phyloP scores from a whole-genome alignment of 495 filamentous ascomycete species.

The Annulohypoxylon bovei region DNA sequence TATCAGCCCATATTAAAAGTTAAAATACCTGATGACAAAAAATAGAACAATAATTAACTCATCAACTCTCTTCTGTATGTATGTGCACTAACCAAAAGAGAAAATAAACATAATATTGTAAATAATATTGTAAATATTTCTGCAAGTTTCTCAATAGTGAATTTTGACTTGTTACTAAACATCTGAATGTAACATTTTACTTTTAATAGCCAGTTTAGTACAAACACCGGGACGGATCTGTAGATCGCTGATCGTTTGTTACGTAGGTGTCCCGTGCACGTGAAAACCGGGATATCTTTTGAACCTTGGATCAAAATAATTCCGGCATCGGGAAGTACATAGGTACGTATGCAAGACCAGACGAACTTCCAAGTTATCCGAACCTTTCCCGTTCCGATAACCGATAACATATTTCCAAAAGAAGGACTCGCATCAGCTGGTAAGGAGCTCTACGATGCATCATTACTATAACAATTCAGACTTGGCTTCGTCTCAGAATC shows the following conservation, averaged over 20 bases:
- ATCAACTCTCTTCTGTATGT: not conserved
- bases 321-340: not conserved
- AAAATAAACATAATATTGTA: not conserved
- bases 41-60: not conserved
- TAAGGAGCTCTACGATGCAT: conserved; percentile 32
- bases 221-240: conserved; percentile 24
- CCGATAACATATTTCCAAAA: conserved; percentile 38
- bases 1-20: not conserved
- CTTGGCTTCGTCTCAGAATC: conserved; percentile 44
- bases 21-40: not conserved
- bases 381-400: conserved; percentile 34
- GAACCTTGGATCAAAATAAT: not conserved
- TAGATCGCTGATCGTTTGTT: conserved; percentile 19
- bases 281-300: conserved; percentile 12
- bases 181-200: not conserved
- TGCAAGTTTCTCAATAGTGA: not conserved
- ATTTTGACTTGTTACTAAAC: not conserved
- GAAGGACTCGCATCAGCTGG: conserved; percentile 1
- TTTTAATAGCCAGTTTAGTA: conserved; percentile 5
- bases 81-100: not conserved
- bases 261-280: not conserved
- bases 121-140: not conserved
- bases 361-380: conserved; percentile 13
- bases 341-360: not conserved
- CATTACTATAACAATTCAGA: conserved; percentile 29